Evolutionary conservation across 2,329 filamentous ascomycete species (phyloP), one percentile per base, ranked within the genome.

Genomic region (Albophoma yamanashiensis): DNA sequence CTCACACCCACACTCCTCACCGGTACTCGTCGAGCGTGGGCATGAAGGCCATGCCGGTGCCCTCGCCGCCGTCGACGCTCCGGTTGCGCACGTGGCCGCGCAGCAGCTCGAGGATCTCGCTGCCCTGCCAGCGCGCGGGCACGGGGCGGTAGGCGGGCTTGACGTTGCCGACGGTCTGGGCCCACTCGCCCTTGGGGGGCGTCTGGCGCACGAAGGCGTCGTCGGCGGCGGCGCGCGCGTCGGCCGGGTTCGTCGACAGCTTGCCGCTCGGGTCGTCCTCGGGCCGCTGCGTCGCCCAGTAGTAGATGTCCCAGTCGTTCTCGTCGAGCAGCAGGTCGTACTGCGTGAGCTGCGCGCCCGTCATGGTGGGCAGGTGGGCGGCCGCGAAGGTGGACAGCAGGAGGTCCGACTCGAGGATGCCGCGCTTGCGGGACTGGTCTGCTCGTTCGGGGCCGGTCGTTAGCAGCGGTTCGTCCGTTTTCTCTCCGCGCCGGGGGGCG

Each of bases 251-350:
- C 64, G 76, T 73, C 59, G 72, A 65, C 60, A 84, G 79, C 58
- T 79, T 73, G 40, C 84, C 45, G 64, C 63, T 74, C 72, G 57
- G 78, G 31, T n/a, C 27, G 50, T 36, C 31, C 11, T 73, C 39
- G 85, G 66, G 64, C 67, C 91, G 86, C 75, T 99, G 94, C 20
- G 94, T 99, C 4, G 90, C 91, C 94, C 94, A 99, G 82, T 99
- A 99, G 81, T 99, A 99, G 63, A 99, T 97, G 73, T 99, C 94
- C 94, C 94, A 99, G 78, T 99, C 94, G 75, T 99, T 99, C 78
- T 99, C 94, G 75, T 99, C 94, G 60, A 99, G 86, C 79, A 99
- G 95, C 36, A 82, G 79, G 73, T 97, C 93, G 78, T 94, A 97
- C 75, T 96, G 85, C 67, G 83, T 76, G 67, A 97, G 86, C 71